Percentiles rank a stretch among this genome's conserved stretches.
Conservation (phyloP, 441 rosid genomes). For the Gossypium gossypioides region DNA sequence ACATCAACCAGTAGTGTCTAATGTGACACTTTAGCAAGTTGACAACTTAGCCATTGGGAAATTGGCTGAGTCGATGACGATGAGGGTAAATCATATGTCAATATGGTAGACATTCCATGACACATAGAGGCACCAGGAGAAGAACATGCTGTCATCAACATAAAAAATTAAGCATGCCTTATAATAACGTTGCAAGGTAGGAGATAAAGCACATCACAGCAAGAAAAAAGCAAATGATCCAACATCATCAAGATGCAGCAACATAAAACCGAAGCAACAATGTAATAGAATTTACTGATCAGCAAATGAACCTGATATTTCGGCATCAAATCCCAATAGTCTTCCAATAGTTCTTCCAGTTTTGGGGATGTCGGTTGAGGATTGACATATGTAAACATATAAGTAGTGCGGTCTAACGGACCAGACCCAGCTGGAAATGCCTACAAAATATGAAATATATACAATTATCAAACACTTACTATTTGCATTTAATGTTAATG, state of each 20-base stretch:
- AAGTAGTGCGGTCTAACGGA: constrained; percentile 75
- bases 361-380: constrained; percentile 73
- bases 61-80: neutral
- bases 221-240: neutral
- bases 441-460: constrained; percentile 31
- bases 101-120: neutral
- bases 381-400: constrained; percentile 86
- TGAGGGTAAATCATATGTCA: neutral
- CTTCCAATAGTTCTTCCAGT: constrained; percentile 79
- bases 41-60: neutral
- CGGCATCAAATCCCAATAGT: constrained; percentile 87
- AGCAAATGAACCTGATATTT: constrained; percentile 59
- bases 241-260: constrained; percentile 9
- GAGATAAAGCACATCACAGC: neutral
- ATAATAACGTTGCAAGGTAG: neutral
- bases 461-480: constrained; percentile 6
- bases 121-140: too few species aligned
- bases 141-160: neutral
- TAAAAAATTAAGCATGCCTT: neutral
- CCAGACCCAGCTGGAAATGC: constrained; percentile 98
- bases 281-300: constrained; percentile 4
- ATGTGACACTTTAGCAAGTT: neutral
- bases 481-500: neutral
- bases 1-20: neutral
- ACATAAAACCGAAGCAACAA: neutral